Evolutionary conservation across 1,284 basidiomycete species (phyloP).

Genomic region (Cryptococcus wingfieldii): DNA sequence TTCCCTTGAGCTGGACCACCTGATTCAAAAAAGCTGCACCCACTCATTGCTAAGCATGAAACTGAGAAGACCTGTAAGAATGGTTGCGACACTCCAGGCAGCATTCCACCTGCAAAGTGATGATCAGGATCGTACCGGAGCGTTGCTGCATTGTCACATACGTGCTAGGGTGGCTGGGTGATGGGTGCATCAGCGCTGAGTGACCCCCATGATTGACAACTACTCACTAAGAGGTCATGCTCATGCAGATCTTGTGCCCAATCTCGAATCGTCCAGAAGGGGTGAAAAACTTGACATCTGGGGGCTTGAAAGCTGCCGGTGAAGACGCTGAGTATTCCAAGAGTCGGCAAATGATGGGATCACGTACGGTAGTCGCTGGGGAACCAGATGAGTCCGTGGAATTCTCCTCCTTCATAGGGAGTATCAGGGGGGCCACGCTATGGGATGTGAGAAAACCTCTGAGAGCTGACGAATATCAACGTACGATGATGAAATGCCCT

Average conservation of each 20-base stretch:
- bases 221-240: conserved; percentile 87
- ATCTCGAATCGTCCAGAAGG: conserved; percentile 89
- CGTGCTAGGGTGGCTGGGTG: conserved; percentile 44
- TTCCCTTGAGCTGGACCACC: not conserved
- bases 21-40: conserved; percentile 6
- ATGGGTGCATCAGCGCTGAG: not conserved
- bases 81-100: conserved; percentile 51
- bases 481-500: conserved; percentile 90
- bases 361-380: conserved; percentile 77
- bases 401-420: conserved; percentile 87
- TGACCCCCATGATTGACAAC: not conserved
- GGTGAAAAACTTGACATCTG: conserved; percentile 96
- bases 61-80: conserved; percentile 86
- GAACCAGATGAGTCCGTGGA: conserved; percentile 69
- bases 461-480: conserved; percentile 15
- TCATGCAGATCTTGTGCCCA: conserved; percentile 92
- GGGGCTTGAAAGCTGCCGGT: conserved; percentile 79
- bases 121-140: not conserved
- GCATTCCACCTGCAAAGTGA: conserved; percentile 42
- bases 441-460: conserved; percentile 2
- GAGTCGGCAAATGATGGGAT: conserved; percentile 23
- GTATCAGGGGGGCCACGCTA: conserved; percentile 91
- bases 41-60: conserved; percentile 92
- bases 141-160: conserved; percentile 15
- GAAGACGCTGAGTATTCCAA: not conserved